phyloP scores from a whole-genome alignment of 2,329 filamentous ascomycete genomes.

The Chaetomiaceae sp. region DNA sequence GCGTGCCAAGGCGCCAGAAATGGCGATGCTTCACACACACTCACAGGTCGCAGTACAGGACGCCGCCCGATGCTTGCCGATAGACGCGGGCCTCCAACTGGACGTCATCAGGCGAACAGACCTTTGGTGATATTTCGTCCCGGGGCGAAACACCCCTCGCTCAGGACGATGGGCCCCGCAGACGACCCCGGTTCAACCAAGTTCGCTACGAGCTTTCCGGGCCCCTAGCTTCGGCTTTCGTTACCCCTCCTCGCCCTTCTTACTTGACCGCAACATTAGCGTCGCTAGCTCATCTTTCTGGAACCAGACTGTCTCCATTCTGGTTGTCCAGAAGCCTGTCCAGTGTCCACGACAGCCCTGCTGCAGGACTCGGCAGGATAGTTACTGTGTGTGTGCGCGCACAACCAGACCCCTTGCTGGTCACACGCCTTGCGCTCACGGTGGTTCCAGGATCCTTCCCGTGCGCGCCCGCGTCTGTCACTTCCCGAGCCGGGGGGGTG shows the following conservation, averaged over 20 bases:
- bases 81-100: conserved; percentile 5
- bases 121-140: too few relatives aligned
- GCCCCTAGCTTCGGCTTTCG: conserved; percentile 10
- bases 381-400: too few relatives aligned
- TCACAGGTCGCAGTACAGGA: too few relatives aligned
- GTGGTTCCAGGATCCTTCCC: conserved; percentile 9
- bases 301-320: conserved; percentile 5
- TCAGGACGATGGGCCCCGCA: too few relatives aligned
- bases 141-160: too few relatives aligned
- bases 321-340: conserved; percentile 5
- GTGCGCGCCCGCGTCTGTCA: not conserved
- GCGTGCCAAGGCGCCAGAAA: not conserved
- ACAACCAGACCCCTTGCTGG: conserved; percentile 3
- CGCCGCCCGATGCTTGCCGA: conserved; percentile 12
- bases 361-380: conserved; percentile 3
- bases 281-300: conserved; percentile 1
- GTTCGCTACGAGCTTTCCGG: not conserved
- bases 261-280: not conserved
- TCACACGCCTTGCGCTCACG: not conserved
- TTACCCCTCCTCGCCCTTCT: conserved; percentile 8
- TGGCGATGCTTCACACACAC: not conserved
- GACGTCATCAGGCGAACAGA: too few relatives aligned
- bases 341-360: not conserved
- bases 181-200: conserved; percentile 2
- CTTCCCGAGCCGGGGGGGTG: not conserved